Percentiles rank a stretch among this genome's conserved stretches.
phyloP scores from a whole-genome alignment of 495 filamentous ascomycete genomes.

The Hypoxylon fuscum region DNA sequence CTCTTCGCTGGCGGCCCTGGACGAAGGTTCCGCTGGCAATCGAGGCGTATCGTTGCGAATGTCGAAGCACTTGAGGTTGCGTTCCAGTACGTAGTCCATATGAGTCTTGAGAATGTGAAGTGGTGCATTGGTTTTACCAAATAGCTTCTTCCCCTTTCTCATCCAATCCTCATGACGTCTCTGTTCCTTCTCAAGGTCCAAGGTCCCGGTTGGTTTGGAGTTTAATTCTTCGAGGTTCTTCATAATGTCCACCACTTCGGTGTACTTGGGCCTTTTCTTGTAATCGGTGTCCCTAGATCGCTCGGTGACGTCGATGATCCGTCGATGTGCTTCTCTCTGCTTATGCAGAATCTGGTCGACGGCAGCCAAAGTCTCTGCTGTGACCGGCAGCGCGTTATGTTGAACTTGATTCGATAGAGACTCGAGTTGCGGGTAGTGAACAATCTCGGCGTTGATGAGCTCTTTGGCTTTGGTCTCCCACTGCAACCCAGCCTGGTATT shows the following conservation, averaged over 20 bases:
- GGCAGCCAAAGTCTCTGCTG: slow-evolving; percentile 76
- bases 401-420: slow-evolving; percentile 80
- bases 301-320: slow-evolving; percentile 81
- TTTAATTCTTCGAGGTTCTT: slow-evolving; percentile 86
- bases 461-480: slow-evolving; percentile 97
- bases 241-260: slow-evolving; percentile 88
- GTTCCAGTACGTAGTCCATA: slow-evolving; percentile 90
- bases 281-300: slow-evolving; percentile 78
- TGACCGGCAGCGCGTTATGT: slow-evolving; percentile 81
- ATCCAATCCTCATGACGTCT: slow-evolving; percentile 99
- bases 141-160: slow-evolving; percentile 96
- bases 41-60: slow-evolving; percentile 84
- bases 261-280: slow-evolving; percentile 84
- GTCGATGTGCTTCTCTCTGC: slow-evolving; percentile 91
- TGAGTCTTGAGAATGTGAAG: slow-evolving; percentile 92
- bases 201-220: slow-evolving; percentile 87
- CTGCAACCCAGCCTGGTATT: slow-evolving; percentile 75
- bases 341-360: slow-evolving; percentile 95
- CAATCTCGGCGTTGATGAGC: slow-evolving; percentile 84
- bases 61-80: slow-evolving; percentile 92
- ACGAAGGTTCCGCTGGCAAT: slow-evolving; percentile 89
- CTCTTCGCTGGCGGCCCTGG: slow-evolving; percentile 80
- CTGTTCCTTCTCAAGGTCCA: slow-evolving; percentile 94
- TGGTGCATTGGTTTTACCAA: slow-evolving; percentile 97
- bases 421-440: slow-evolving; percentile 94